These are phyloP conservation scores for Fagopyrum esculentum DNA, from an alignment of 148 eudicot species.

Conservation along the genomic window DNA sequence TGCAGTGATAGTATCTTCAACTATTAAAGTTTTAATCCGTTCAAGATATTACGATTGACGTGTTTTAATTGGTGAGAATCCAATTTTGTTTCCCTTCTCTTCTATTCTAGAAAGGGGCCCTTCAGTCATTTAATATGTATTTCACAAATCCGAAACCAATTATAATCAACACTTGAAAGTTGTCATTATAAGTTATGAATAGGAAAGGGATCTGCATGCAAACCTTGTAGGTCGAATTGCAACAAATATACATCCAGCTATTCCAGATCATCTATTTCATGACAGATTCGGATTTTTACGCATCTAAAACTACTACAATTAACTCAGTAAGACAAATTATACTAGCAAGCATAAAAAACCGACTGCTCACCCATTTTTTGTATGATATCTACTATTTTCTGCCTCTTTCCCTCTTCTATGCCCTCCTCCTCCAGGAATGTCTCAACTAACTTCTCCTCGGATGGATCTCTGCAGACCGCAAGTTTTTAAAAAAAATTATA, in stretches of 20 bases:
- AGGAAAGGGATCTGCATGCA: not conserved
- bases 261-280: not conserved
- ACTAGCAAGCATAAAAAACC: not conserved
- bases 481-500: conserved; percentile 4
- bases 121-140: not conserved
- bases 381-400: conserved; percentile 55
- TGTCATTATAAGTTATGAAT: not conserved
- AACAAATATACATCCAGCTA: not conserved
- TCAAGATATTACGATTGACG: not conserved
- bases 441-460: conserved; percentile 69
- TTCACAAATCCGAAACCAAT: no score
- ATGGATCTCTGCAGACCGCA: conserved; percentile 48
- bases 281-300: not conserved
- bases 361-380: conserved; percentile 69
- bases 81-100: no score
- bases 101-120: no score
- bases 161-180: not conserved
- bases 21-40: not conserved
- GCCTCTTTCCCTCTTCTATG: conserved; percentile 51
- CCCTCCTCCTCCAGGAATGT: conserved; percentile 69
- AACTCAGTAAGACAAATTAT: not conserved
- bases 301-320: not conserved
- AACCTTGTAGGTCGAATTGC: not conserved
- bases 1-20: not conserved
- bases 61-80: not conserved